phyloP scores from a whole-genome alignment of 805 yeast genomes.

The Metschnikowia cerradonensis region DNA sequence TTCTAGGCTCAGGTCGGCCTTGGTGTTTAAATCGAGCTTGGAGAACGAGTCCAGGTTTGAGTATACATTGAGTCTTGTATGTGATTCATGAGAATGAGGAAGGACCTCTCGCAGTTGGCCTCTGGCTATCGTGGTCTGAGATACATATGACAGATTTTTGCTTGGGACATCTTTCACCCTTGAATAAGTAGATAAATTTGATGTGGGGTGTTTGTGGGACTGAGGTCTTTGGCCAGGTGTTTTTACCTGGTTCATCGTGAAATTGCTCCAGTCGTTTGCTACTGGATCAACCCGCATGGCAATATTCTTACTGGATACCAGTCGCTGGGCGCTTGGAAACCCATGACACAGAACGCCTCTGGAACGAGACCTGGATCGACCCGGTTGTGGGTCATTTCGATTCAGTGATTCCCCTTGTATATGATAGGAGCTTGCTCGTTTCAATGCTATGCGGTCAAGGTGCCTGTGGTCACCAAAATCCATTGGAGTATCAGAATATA shows the following conservation, averaged over 20 bases:
- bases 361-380: neutral
- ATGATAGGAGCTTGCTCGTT: conserved; percentile 1
- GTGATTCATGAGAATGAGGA: neutral
- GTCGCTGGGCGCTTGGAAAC: neutral
- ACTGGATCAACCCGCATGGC: neutral
- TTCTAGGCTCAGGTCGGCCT: neutral
- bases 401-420: neutral
- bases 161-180: neutral
- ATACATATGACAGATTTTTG: neutral
- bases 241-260: neutral
- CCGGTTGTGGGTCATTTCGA: neutral
- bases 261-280: neutral
- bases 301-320: neutral
- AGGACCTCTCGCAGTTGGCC: neutral
- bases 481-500: neutral
- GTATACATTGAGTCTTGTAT: neutral
- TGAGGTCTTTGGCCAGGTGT: neutral
- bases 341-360: neutral
- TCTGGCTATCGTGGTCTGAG: neutral
- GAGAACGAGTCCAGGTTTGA: neutral
- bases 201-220: neutral
- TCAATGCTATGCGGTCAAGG: neutral
- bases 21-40: neutral
- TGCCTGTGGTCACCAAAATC: neutral
- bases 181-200: neutral